Evolutionary conservation across 495 filamentous ascomycete species (phyloP), one percentile per base, ranked within the genome.

Genomic region (Bryoglossum gracile): DNA sequence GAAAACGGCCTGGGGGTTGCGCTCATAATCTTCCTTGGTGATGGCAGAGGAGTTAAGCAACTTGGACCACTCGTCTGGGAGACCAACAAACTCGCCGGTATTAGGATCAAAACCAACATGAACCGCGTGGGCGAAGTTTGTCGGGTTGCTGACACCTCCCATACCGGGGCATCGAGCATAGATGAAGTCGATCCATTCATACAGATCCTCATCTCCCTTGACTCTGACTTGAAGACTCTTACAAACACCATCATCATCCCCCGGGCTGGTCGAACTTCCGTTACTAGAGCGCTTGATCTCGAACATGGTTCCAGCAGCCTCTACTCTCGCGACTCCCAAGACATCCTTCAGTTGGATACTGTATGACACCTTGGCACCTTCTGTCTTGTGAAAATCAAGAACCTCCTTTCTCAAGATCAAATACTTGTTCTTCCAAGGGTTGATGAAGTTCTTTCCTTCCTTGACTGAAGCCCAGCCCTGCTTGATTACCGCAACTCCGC

Each of bases 121-220:
- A 25, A 98, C 88, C 14, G 89, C 83, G 64, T 98, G 92, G 17
- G 83, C 86, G 66, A 98, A 97, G 65, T 95, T 94, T 45, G 94
- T 95, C 3, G 92, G 92, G 64, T 95, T 95, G 68, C 90, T 95
- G 8, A 98, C 94, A 50, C 92, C 92, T 38, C 92, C 89, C 88
- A 95, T 95, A 39, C 88, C 91, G 1, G 92, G 92, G 62, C 89
- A 96, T 51, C 92, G 83, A 50, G 88, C 87, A 62, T 95, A 96
- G 53, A 98, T 92, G 63, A 86, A 85, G 63, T 98, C 92, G 49
- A 95, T 94, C 92, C 92, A 98, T 43, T 94, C 88, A 62, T 98
- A 98, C 28, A 96, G 80, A 54, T 98, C 92, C 55, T 94, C 90
- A 53, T 97, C 94, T 17, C 78, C 83, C 61, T 94, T 94, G 54